Conservation (phyloP, 371 early-diverging fungal genomes). For the Conidiobolus incongruus region DNA sequence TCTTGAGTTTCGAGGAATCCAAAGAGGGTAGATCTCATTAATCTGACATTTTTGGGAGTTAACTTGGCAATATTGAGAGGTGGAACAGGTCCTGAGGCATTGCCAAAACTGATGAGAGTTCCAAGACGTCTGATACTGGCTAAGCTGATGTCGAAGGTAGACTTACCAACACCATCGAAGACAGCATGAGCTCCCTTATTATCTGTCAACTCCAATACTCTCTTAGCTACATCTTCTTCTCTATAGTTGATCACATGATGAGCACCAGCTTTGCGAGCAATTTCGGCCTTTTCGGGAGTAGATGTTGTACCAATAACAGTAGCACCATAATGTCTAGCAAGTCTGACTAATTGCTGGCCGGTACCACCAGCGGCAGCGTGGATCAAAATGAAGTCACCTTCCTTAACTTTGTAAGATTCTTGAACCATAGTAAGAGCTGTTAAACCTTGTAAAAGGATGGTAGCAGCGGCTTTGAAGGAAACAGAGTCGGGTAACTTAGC, state of each 20-base stretch:
- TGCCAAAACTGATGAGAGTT: conserved; percentile 73
- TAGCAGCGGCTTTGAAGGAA: conserved; percentile 35
- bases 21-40: conserved; percentile 59
- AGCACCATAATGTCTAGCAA: conserved; percentile 57
- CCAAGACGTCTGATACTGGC: conserved; percentile 50
- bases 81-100: conserved; percentile 68
- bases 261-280: conserved; percentile 49
- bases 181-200: conserved; percentile 67
- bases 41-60: conserved; percentile 36
- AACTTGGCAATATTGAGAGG: conserved; percentile 45
- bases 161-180: conserved; percentile 79
- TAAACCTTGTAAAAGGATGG: conserved; percentile 41
- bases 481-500: conserved; percentile 29
- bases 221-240: conserved; percentile 26
- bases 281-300: conserved; percentile 49
- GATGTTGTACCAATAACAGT: conserved; percentile 77
- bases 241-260: conserved; percentile 57
- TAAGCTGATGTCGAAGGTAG: conserved; percentile 58
- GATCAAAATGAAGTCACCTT: conserved; percentile 56
- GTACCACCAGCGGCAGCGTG: conserved; percentile 88
- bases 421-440: conserved; percentile 63
- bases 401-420: conserved; percentile 44
- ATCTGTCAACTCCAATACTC: conserved; percentile 27
- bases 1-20: conserved; percentile 37
- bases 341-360: conserved; percentile 50